Conservation (phyloP, 1,284 basidiomycete genomes). For the Bjerkandera adusta region DNA sequence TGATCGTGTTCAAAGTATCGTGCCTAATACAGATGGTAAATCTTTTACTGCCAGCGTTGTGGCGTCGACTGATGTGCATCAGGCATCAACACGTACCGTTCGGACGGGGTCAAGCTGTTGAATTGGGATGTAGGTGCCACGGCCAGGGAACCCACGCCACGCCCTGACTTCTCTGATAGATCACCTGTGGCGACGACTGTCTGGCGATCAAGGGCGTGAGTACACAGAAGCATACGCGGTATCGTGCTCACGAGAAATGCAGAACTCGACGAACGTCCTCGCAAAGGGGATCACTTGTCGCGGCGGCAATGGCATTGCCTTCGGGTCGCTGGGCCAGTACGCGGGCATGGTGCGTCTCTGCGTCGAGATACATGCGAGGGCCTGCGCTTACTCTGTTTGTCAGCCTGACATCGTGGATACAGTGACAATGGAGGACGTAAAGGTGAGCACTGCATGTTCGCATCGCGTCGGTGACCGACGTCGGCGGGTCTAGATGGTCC, state of each 20-base stretch:
- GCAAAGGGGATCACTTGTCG: slow-evolving; percentile 51
- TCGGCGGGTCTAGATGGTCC: slow-evolving; percentile 35
- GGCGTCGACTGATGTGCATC: neutral
- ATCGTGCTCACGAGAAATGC: neutral
- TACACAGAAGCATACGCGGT: slow-evolving; percentile 4
- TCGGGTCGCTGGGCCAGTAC: slow-evolving; percentile 65
- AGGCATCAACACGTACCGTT: slow-evolving; percentile 63
- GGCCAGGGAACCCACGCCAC: neutral
- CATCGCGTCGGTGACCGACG: neutral
- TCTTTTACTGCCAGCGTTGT: slow-evolving; percentile 4
- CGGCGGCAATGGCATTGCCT: slow-evolving; percentile 65
- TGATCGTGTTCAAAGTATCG: slow-evolving; percentile 37
- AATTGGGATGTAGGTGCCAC: slow-evolving; percentile 47
- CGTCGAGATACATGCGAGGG: neutral
- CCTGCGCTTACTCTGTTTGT: neutral
- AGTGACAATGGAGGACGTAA: slow-evolving; percentile 49
- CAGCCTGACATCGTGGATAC: slow-evolving; percentile 58
- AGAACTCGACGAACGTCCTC: slow-evolving; percentile 58
- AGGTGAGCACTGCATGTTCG: slow-evolving; percentile 28
- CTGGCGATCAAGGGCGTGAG: slow-evolving; percentile 64
- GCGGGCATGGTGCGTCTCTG: slow-evolving; percentile 41
- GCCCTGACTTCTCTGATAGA: slow-evolving; percentile 19
- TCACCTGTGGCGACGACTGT: slow-evolving; percentile 65
- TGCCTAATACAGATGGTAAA: slow-evolving; percentile 64
- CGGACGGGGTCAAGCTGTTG: slow-evolving; percentile 47